Evolutionary conservation across 192 early-diverging fungal species (phyloP), one percentile per base, ranked within the genome.

Genomic region (Coemansia sp.): DNA sequence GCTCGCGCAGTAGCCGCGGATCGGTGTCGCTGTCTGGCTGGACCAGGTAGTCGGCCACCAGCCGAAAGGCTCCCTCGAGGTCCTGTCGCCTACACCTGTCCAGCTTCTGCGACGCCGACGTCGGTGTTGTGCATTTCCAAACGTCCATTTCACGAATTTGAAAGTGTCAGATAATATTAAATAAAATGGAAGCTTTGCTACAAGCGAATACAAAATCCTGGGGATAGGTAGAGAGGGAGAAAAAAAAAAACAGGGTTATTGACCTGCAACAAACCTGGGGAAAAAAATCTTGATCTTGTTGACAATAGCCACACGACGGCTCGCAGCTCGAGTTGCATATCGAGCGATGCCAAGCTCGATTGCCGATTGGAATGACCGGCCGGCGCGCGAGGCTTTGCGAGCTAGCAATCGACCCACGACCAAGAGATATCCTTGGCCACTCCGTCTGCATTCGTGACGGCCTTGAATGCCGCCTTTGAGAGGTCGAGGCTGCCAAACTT

Each of bases 401-500:
- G 29, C 24, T 46, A 60, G 59, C 70, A 72, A 4, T 47, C 42
- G 22, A 39, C 56, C 43, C 74, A 87, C n/a, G 77, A 51, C 84
- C 86, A 85, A 17, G 47, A 60, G 2, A 82, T 74, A 0, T 57
- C 22, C 36, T 77, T 45, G 36, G 73, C 68, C 35, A 71, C 72
- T 9, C 39, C 75, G 11, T 54, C 42, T 14, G 51, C 60, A 4
- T 64, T 65, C 3, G 74, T 82, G 29, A 84, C 77, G 20, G 65
- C 46, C 5, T 54, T 41, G 41, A 86, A 88, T 0, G 87, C 84
- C 1, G 70, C 62, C n/a, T 80, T 79, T 6, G 79, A 77, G 15
- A 87, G 71, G 36, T 88, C 86, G 25, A 88, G 58, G 20, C 61
- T 67, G 3, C 79, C 77, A 3, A 43, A 42, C 0, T 56, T n/a